Evolutionary conservation across 352 stramenopile species (phyloP), one percentile per base, ranked within the genome.

Genomic region (Blastocystis sp.): DNA sequence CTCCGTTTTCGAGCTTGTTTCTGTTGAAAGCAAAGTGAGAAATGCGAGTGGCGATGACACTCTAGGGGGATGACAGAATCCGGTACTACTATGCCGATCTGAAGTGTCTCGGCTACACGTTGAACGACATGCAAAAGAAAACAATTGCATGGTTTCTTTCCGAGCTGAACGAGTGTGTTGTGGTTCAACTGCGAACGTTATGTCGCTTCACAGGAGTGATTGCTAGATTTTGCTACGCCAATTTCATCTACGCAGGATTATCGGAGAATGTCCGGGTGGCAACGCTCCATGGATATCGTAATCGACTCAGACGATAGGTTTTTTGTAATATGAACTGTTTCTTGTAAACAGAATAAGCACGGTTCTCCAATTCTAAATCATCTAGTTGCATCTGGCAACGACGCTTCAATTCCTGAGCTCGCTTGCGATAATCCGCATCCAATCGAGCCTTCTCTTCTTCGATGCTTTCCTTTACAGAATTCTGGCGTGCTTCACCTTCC

Each of bases 111-210:
- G 24, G 42, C 3, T 78, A 56, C 36, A 29, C n/a, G n/a, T n/a
- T 78, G 42, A 78, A 78, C 38, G 67, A 78, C 32, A 78, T 61
- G 42, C 67, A 78, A 46, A 78, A 78, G 67, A 78, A 78, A 27
- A 57, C 67, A 40, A 78, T 78, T 21, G 67, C 67, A 29, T 78
- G 67, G 67, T 21, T 78, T 21, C 46, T 78, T 18, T 61, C 42
- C 3, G 67, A 78, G 34, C 29, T 78, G 67, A 78, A 78, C 42
- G 67, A 78, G 6, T 78, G 67, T 78, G 67, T 78, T 0, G n/a
- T 78, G 16, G 21, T 61, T 24, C 67, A 78, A 27, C 29, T 78
- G 38, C 24, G 67, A 78, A 78, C 67, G 67, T 78, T n/a, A 78
- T 9, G 42, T 9, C 7, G 24, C 11, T 7, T 9, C 21, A 59